Base-by-base conservation (phyloP, 441 rosid species). In the Syzygium syzygioides region DNA sequence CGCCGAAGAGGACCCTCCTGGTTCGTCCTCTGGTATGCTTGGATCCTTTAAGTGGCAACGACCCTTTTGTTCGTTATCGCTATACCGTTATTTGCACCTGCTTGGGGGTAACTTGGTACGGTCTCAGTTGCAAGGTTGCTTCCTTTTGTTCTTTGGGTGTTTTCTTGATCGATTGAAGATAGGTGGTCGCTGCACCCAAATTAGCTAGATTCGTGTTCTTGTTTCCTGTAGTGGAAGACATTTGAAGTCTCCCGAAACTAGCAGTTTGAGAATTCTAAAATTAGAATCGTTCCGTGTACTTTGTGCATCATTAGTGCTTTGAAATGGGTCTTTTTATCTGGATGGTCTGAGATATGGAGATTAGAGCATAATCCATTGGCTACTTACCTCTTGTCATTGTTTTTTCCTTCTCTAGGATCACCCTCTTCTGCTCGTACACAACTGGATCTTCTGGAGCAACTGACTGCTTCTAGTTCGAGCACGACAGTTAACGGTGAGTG, bases 391-490 rank as follows among this genome's bases (percentile, higher is more conserved):
- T 54, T 86, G 54, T 64, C 53, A 86, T 88, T 28, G 55, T 86
- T 55, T 41, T 45, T 50, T 3, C 37, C 48, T 34, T 86, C 85
- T 89, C 86, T 52, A 96, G 99, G 95, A 85, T 92, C 98, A 18
- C 88, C 90, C n/a, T 93, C 98, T 90, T 95, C 99, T 56, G 89
- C 96, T 62, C 94, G 98, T 14, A 92, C 95, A 0, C 99, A 92
- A 88, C 87, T 98, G 80, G 98, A 94, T 92, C 95, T 98, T 86
- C 89, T 96, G 90, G 97, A 96, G 8, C 98, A 96, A 88, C 97
- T 97, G 66, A 94, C 96, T 87, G 92, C 97, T 86, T 50, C 87
- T 62, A 86, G 93, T 50, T 55, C 64, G 64, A 57, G 87, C 88
- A 79, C 94, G 32, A 86, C 93, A 1, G 87, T 45, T 54, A 95